phyloP scores from a whole-genome alignment of 495 filamentous ascomycete species.

The Cairneyella variabilis region DNA sequence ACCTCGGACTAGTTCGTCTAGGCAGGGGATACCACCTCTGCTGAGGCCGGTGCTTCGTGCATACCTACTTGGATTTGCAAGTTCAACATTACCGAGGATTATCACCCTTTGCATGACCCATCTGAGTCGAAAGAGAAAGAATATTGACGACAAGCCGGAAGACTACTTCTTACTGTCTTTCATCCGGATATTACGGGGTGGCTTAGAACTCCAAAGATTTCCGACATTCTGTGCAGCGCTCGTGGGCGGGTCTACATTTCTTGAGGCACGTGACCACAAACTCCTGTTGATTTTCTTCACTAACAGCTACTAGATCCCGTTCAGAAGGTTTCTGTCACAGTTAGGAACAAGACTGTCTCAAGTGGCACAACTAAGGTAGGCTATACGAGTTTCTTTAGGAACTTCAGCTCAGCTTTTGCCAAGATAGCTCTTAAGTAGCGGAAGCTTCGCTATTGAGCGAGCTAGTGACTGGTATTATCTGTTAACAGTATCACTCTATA shows the following conservation, averaged over 20 bases:
- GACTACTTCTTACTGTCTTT: slow-evolving; percentile 38
- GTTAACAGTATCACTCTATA: too few relatives aligned
- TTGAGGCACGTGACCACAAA: slow-evolving; percentile 47
- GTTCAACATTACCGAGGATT: slow-evolving; percentile 62
- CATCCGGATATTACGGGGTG: slow-evolving; percentile 38
- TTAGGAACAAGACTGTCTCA: slow-evolving; percentile 25
- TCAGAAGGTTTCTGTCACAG: slow-evolving; percentile 25
- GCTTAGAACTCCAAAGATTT: slow-evolving; percentile 57
- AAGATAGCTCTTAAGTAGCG: background rate
- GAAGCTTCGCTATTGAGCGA: too few relatives aligned
- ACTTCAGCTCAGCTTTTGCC: background rate
- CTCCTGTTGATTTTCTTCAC: slow-evolving; percentile 3
- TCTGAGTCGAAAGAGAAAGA: slow-evolving; percentile 42
- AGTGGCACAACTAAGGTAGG: slow-evolving; percentile 31
- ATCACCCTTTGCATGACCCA: slow-evolving; percentile 51
- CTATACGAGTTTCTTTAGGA: background rate
- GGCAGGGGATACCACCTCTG: slow-evolving; percentile 29
- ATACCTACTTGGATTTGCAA: slow-evolving; percentile 72
- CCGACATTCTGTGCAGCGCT: slow-evolving; percentile 77
- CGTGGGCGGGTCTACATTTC: slow-evolving; percentile 70
- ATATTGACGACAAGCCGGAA: slow-evolving; percentile 33
- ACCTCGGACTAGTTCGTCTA: background rate
- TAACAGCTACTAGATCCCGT: slow-evolving; percentile 26
- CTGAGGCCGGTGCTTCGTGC: slow-evolving; percentile 64
- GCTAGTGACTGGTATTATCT: too few relatives aligned